These are phyloP conservation scores for Hyphopichia homilentoma DNA, from an alignment of 805 yeast species.

Conservation along the genomic window DNA sequence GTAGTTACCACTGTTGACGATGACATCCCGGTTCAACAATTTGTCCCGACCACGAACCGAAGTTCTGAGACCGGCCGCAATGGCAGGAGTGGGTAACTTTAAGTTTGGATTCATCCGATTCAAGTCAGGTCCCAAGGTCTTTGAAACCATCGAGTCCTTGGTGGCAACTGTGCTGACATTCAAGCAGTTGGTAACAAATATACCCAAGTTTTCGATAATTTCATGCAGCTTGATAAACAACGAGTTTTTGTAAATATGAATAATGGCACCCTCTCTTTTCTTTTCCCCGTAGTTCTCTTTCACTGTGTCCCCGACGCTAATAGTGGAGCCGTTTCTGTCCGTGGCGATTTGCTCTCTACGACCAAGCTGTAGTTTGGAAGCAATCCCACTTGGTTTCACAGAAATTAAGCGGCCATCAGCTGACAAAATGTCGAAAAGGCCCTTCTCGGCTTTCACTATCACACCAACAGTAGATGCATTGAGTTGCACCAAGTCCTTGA, in stretches of 20 bases:
- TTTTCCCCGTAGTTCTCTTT: constrained; percentile 64
- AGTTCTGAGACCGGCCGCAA: constrained; percentile 44
- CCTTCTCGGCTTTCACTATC: constrained; percentile 85
- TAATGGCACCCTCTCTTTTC: constrained; percentile 79
- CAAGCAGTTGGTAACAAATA: constrained; percentile 73
- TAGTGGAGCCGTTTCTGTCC: constrained; percentile 79
- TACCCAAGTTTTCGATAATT: constrained; percentile 82
- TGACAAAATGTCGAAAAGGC: constrained; percentile 71
- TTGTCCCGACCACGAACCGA: constrained; percentile 73
- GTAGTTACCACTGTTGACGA: constrained; percentile 86
- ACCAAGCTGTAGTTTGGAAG: constrained; percentile 64
- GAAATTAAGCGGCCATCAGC: constrained; percentile 75
- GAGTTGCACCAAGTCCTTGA: constrained; percentile 86
- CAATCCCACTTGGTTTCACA: constrained; percentile 77
- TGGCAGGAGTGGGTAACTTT: constrained; percentile 53
- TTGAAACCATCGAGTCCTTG: constrained; percentile 66
- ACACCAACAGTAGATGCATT: constrained; percentile 87
- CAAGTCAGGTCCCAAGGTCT: constrained; percentile 59
- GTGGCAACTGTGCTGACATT: constrained; percentile 82
- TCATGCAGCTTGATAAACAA: constrained; percentile 80
- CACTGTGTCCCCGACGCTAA: constrained; percentile 90
- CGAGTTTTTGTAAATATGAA: constrained; percentile 79
- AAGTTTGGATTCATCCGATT: constrained; percentile 83
- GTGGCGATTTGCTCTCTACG: constrained; percentile 78
- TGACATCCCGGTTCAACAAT: constrained; percentile 77